Base-by-base conservation (phyloP, 2,329 filamentous ascomycete species). In the Colletotrichum euphorbiae region DNA sequence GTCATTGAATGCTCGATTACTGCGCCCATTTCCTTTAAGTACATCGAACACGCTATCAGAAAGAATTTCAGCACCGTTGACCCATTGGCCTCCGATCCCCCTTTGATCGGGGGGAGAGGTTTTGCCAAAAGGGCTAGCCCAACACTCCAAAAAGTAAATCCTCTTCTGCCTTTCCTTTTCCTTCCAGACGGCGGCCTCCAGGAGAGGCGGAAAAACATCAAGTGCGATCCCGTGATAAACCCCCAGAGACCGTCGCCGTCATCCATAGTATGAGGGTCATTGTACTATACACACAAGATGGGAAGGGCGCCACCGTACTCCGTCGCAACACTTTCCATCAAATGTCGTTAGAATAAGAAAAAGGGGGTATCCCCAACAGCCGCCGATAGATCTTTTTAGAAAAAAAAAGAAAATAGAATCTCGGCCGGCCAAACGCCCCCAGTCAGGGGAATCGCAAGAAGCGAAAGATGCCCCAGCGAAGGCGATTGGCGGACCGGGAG, bases 251-350 rank as follows among this genome's bases (percentile, higher is more conserved):
- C n/a, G 36, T 19, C 38, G 36, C 21, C 21, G 55, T 31, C 28
- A 13, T 55, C 54, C 66, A 60, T 66, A 69, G 66, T 60, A 66
- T 55, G 31, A 60, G 45, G 66, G 55, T 19, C 66, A 43, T 66
- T 38, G 61, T 69, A 69, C 61, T 69, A 65, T 66, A 60, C 66
- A 68, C 60, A 69, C 46, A 61, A 60, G 48, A 69, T 69, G 55
- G 66, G 42, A 33, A 65, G 61, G 48, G 54, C 40, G 61, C 45
- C 42, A 54, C 55, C 40, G 21, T 59, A 69, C 66, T 69, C 61
- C 54, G 55, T 66, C 42, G 55, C 55, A 38, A 66, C 61, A 51
- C 61, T 69, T 55, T 50, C 66, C 66, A 66, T 69, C 48, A 31
- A 42, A 66, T 56, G 55, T 69, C 66, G 61, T 69, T 55, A 55